Conservation (phyloP, 768 basidiomycete genomes). For the Pisolithus marmoratus region DNA sequence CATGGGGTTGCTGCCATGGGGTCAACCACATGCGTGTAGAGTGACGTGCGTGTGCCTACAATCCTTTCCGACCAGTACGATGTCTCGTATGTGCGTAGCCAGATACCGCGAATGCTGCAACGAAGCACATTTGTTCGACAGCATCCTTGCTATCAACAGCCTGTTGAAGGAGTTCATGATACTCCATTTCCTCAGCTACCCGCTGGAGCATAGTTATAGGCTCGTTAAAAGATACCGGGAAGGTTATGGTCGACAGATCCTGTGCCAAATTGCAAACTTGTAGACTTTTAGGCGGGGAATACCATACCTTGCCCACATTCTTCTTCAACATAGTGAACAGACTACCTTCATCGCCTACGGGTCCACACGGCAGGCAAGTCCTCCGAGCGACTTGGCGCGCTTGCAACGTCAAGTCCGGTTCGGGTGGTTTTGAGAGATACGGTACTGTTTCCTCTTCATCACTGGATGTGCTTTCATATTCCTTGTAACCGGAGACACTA, state of each 20-base stretch:
- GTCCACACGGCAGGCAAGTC: conserved; percentile 52
- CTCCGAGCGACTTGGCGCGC: conserved; percentile 39
- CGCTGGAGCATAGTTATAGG: conserved; percentile 79
- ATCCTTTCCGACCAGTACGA: conserved; percentile 81
- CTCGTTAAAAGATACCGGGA: conserved; percentile 90
- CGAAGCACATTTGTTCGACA: conserved; percentile 62
- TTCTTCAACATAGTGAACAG: conserved; percentile 80
- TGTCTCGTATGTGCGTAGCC: conserved; percentile 76
- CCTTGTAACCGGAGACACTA: conserved; percentile 36
- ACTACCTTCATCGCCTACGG: conserved; percentile 73
- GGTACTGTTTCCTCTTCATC: conserved; percentile 35
- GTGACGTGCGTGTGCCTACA: conserved; percentile 44
- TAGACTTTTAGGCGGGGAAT: conserved; percentile 1
- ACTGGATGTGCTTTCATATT: conserved; percentile 40
- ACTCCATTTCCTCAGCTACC: conserved; percentile 81
- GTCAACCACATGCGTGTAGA: conserved; percentile 4
- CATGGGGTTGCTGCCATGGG: conserved; percentile 69
- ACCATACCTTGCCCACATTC: conserved; percentile 75
- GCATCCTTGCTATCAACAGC: conserved; percentile 56
- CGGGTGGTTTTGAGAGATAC: neutral
- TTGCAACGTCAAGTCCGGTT: conserved; percentile 4
- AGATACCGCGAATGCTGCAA: conserved; percentile 84
- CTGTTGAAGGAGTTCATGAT: conserved; percentile 59
- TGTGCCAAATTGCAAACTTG: conserved; percentile 21
- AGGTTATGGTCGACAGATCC: conserved; percentile 77